These are phyloP conservation scores for Poa pratensis DNA, from an alignment of 176 grass and related monocot species.

Conservation along the genomic window DNA sequence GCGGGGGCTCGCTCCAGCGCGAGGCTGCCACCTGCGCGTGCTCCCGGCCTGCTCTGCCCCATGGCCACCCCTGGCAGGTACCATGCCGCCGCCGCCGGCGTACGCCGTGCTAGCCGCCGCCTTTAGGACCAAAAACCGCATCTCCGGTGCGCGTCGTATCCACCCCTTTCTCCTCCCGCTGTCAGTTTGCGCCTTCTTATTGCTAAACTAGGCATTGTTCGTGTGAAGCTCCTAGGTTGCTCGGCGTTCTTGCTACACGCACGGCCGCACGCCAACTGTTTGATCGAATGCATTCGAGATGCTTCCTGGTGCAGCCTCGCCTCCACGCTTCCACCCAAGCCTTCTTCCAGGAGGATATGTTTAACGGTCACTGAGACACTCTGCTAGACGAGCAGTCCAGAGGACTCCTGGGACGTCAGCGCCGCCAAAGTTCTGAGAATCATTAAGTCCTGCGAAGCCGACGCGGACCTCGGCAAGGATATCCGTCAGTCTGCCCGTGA, in stretches of 20 bases:
- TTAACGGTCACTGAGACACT: not conserved
- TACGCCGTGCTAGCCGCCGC: not conserved
- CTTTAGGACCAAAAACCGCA: not conserved
- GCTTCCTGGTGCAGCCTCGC: not conserved
- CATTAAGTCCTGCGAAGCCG: too few species aligned
- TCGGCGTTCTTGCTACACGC: too few species aligned
- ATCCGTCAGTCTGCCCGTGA: constrained; percentile 31
- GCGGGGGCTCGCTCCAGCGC: not conserved
- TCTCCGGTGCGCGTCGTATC: too few species aligned
- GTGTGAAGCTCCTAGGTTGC: too few species aligned
- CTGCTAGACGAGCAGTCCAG: not conserved
- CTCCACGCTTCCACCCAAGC: not conserved
- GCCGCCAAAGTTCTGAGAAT: too few species aligned
- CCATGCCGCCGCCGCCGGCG: constrained; percentile 33
- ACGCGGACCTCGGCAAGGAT: too few species aligned
- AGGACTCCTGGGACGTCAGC: not conserved
- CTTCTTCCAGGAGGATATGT: not conserved
- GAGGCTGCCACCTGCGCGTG: not conserved
- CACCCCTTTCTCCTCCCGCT: too few species aligned
- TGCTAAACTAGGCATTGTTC: too few species aligned
- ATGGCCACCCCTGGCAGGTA: not conserved
- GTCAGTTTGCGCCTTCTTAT: too few species aligned
- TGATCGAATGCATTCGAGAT: constrained; percentile 9
- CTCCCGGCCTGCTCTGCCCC: not conserved
- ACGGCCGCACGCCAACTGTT: not conserved